Evolutionary conservation across 1,284 basidiomycete genomes (phyloP).

Genomic region (Omphalotus olearius): DNA sequence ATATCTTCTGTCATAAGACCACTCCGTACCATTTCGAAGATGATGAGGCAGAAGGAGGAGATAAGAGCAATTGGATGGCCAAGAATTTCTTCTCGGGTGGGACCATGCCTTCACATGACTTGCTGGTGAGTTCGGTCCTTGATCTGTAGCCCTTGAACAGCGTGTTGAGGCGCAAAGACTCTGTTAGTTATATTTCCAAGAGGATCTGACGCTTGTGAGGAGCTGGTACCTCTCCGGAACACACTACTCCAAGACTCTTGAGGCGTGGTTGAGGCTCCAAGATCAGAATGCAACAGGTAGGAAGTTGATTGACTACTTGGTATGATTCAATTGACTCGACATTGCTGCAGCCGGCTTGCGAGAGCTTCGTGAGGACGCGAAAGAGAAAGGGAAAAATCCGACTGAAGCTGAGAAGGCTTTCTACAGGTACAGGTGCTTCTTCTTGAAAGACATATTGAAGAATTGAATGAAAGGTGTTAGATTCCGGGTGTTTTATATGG

Average conservation of each 20-base stretch:
- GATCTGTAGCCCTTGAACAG: background rate
- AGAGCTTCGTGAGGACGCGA: slow-evolving; percentile 47
- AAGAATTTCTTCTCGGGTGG: slow-evolving; percentile 75
- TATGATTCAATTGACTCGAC: background rate
- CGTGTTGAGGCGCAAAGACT: background rate
- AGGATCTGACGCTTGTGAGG: slow-evolving; percentile 52
- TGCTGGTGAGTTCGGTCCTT: slow-evolving; percentile 40
- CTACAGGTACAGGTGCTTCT: slow-evolving; percentile 34
- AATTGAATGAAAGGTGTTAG: slow-evolving; percentile 22
- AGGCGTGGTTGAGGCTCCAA: slow-evolving; percentile 67
- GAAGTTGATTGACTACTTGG: background rate
- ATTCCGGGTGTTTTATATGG: slow-evolving; percentile 74
- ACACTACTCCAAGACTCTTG: slow-evolving; percentile 66
- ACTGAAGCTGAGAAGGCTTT: slow-evolving; percentile 62
- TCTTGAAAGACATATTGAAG: too few species aligned
- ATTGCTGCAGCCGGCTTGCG: slow-evolving; percentile 39
- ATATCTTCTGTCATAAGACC: slow-evolving; percentile 71
- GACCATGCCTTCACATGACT: slow-evolving; percentile 67
- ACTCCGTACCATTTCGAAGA: slow-evolving; percentile 75
- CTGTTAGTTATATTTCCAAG: slow-evolving; percentile 62
- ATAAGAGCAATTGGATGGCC: slow-evolving; percentile 55
- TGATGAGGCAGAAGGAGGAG: slow-evolving; percentile 33
- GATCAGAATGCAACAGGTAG: slow-evolving; percentile 44
- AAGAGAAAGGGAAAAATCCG: slow-evolving; percentile 38
- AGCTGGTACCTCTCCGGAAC: slow-evolving; percentile 66